Evolutionary conservation across 257 asterid species (phyloP).

Genomic region (Ligustrum vulgare): DNA sequence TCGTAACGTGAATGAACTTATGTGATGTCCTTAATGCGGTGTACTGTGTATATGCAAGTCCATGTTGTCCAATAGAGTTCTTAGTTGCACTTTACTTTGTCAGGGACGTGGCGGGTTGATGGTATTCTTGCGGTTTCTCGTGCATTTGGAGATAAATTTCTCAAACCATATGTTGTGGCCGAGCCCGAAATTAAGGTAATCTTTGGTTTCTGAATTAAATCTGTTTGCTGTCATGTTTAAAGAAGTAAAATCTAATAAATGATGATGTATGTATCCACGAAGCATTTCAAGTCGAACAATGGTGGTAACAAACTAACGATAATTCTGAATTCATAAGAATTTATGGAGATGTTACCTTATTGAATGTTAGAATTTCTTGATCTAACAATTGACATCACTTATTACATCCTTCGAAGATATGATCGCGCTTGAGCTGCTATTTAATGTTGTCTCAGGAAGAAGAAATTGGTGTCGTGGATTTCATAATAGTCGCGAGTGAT

Average conservation of each 20-base stretch:
- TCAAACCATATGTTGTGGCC: conserved; percentile 67
- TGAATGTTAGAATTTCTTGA: background rate
- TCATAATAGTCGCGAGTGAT: conserved; percentile 74
- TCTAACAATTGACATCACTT: background rate
- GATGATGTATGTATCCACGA: background rate
- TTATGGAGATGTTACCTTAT: background rate
- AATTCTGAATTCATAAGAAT: background rate
- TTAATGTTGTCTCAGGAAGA: conserved; percentile 50
- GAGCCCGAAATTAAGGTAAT: conserved; percentile 77
- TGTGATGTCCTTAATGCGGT: background rate
- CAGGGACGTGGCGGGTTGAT: conserved; percentile 84
- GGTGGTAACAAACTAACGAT: background rate
- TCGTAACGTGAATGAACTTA: background rate
- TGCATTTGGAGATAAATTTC: conserved; percentile 76
- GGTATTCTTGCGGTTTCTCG: conserved; percentile 94
- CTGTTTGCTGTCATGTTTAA: background rate
- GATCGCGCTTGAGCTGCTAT: background rate
- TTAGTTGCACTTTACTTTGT: conserved; percentile 14
- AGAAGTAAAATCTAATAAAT: background rate
- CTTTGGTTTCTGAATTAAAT: conserved; percentile 12
- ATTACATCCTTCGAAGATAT: background rate
- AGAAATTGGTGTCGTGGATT: conserved; percentile 63
- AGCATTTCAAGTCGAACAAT: background rate
- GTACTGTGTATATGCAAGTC: background rate
- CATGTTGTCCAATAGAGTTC: background rate